Evolutionary conservation across 1,284 basidiomycete species (phyloP).

Genomic region (Coniophora puteana): DNA sequence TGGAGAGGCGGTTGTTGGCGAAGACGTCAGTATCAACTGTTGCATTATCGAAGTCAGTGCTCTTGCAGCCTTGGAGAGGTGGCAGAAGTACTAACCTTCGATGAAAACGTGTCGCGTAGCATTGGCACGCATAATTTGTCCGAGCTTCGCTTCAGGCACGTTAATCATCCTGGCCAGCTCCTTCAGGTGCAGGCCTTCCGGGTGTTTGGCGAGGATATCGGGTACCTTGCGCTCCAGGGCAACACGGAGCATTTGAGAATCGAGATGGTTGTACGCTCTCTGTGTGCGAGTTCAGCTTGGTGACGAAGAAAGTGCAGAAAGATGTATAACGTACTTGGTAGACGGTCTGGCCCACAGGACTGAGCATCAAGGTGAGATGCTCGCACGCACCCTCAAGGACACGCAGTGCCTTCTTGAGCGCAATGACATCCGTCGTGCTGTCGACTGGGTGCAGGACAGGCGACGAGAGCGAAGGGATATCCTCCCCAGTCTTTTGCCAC

Average conservation of each 20-base stretch:
- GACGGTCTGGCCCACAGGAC: too few species aligned
- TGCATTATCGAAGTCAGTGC: too few species aligned
- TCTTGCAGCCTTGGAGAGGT: too few species aligned
- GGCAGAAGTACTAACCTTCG: slow-evolving; percentile 17
- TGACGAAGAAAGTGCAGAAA: slow-evolving; percentile 12
- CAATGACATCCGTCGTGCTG: not conserved
- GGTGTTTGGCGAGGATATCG: slow-evolving; percentile 28
- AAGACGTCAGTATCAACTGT: slow-evolving; percentile 26
- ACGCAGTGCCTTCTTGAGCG: not conserved
- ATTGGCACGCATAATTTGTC: slow-evolving; percentile 31
- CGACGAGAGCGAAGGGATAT: not conserved
- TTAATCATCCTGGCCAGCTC: slow-evolving; percentile 23
- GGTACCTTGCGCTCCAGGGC: slow-evolving; percentile 17
- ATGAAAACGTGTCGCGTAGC: slow-evolving; percentile 34
- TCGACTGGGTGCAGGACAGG: not conserved
- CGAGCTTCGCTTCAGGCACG: slow-evolving; percentile 27
- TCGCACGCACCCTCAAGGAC: not conserved
- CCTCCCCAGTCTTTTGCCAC: not conserved
- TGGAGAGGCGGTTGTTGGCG: slow-evolving; percentile 31
- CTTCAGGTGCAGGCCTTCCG: slow-evolving; percentile 26
- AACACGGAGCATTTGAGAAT: slow-evolving; percentile 8
- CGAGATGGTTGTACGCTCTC: not conserved
- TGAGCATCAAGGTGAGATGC: too few species aligned
- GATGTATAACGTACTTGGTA: slow-evolving; percentile 23
- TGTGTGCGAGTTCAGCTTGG: not conserved